Percentiles rank a stretch among this genome's conserved stretches.
phyloP scores from a whole-genome alignment of 2,329 filamentous ascomycete genomes.

The Talaromyces amestolkiae region DNA sequence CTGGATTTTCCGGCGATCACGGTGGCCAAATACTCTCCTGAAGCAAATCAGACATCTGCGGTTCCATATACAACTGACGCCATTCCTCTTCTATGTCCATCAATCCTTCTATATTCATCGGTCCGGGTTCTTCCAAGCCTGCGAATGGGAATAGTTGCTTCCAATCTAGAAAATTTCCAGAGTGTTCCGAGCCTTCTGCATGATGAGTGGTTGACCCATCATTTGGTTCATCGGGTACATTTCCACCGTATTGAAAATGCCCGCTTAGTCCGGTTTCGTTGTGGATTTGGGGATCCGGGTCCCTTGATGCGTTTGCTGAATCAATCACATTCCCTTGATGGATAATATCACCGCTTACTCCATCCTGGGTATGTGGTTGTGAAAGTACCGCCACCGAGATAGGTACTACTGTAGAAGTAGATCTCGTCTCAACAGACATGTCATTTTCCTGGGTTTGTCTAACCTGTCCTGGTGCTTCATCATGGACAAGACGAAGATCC shows the following conservation, averaged over 20 bases:
- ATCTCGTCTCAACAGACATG: background rate
- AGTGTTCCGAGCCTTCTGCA: slow-evolving; percentile 32
- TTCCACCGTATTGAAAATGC: slow-evolving; percentile 2
- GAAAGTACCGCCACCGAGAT: slow-evolving; percentile 11
- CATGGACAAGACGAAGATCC: slow-evolving; percentile 40
- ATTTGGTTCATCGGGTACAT: slow-evolving; percentile 10
- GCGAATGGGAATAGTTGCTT: slow-evolving; percentile 43
- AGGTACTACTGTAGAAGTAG: background rate
- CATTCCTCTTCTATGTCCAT: slow-evolving; percentile 45
- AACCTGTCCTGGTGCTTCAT: slow-evolving; percentile 19
- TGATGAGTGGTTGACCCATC: slow-evolving; percentile 25
- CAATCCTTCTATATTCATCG: slow-evolving; percentile 38
- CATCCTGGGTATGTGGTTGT: slow-evolving; percentile 25
- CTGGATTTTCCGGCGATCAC: slow-evolving; percentile 4
- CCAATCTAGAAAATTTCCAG: slow-evolving; percentile 41
- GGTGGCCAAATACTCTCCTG: slow-evolving; percentile 43
- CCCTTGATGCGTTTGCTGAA: background rate
- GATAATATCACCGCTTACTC: background rate
- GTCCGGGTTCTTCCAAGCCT: slow-evolving; percentile 37
- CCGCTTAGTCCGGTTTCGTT: slow-evolving; percentile 1
- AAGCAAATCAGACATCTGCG: slow-evolving; percentile 42
- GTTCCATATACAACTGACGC: slow-evolving; percentile 46
- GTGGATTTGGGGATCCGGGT: background rate
- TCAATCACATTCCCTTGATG: background rate
- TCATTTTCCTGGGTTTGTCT: background rate